Conservation (phyloP, 2,329 filamentous ascomycete genomes). For the Aspergillus fijiensis region DNA sequence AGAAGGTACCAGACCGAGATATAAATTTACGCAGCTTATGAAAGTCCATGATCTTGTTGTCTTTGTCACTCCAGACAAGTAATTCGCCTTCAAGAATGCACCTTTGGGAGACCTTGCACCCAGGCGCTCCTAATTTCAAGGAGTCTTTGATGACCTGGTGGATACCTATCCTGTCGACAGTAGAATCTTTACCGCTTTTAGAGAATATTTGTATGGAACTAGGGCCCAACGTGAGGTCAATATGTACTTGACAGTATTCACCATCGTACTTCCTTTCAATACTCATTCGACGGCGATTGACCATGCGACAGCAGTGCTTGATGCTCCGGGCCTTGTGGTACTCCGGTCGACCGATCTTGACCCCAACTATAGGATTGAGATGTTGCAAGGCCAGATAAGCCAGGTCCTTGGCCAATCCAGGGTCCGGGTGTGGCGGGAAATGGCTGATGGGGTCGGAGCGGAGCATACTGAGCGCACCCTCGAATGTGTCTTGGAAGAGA, state of each 20-base stretch:
- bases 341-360: slow-evolving; percentile 64
- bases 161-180: slow-evolving; percentile 63
- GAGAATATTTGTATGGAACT: slow-evolving; percentile 77
- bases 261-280: slow-evolving; percentile 83
- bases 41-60: slow-evolving; percentile 68
- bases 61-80: slow-evolving; percentile 70
- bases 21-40: slow-evolving; percentile 82
- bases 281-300: slow-evolving; percentile 61
- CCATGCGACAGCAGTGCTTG: slow-evolving; percentile 70
- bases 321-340: slow-evolving; percentile 70
- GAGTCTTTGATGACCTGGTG: slow-evolving; percentile 65
- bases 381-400: slow-evolving; percentile 39
- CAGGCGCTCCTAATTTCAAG: slow-evolving; percentile 59
- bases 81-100: slow-evolving; percentile 86
- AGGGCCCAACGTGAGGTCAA: slow-evolving; percentile 60
- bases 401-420: slow-evolving; percentile 30
- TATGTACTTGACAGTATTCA: slow-evolving; percentile 86
- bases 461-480: slow-evolving; percentile 58
- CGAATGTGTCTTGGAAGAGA: slow-evolving; percentile 67
- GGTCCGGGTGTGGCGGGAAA: slow-evolving; percentile 40
- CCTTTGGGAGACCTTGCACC: slow-evolving; percentile 59
- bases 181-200: slow-evolving; percentile 89
- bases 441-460: slow-evolving; percentile 35
- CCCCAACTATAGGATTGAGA: slow-evolving; percentile 57
- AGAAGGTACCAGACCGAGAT: slow-evolving; percentile 65